phyloP scores from a whole-genome alignment of 2,329 filamentous ascomycete species.

The Aspergillus novoparasiticus region DNA sequence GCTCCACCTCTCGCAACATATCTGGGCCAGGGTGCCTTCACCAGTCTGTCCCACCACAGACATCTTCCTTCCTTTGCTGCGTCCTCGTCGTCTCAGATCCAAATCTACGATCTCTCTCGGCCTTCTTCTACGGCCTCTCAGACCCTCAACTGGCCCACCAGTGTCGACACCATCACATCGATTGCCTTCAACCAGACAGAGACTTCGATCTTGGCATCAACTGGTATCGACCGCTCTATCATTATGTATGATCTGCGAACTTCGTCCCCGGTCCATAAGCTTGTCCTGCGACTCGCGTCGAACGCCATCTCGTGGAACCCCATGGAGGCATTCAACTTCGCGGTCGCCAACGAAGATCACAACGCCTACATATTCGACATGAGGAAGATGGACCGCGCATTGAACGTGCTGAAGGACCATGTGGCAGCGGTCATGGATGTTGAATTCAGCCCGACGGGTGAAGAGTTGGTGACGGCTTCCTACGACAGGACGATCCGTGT shows the following conservation, averaged over 20 bases:
- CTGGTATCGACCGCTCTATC: constrained; percentile 80
- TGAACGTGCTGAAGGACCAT: constrained; percentile 89
- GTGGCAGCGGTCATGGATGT: constrained; percentile 95
- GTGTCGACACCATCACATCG: constrained; percentile 84
- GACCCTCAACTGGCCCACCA: constrained; percentile 82
- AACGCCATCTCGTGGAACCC: constrained; percentile 92
- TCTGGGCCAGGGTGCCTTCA: constrained; percentile 81
- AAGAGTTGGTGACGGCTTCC: constrained; percentile 87
- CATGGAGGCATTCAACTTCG: constrained; percentile 95
- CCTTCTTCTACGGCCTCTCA: constrained; percentile 77
- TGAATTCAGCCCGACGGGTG: constrained; percentile 90
- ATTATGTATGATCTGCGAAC: constrained; percentile 93
- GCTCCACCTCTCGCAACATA: constrained; percentile 79
- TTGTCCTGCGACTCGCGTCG: constrained; percentile 76
- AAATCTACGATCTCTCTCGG: constrained; percentile 78
- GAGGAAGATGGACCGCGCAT: constrained; percentile 80
- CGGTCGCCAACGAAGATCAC: constrained; percentile 91
- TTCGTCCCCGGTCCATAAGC: constrained; percentile 77
- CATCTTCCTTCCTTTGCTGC: constrained; percentile 75
- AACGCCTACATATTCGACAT: constrained; percentile 94
- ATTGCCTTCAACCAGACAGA: constrained; percentile 93
- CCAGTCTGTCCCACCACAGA: constrained; percentile 79
- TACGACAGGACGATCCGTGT: constrained; percentile 87
- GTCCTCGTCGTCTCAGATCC: constrained; percentile 75
- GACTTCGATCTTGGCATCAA: constrained; percentile 84